Evolutionary conservation across 345 rosid genomes (phyloP).

Genomic region (Rhodamnia rubescens): DNA sequence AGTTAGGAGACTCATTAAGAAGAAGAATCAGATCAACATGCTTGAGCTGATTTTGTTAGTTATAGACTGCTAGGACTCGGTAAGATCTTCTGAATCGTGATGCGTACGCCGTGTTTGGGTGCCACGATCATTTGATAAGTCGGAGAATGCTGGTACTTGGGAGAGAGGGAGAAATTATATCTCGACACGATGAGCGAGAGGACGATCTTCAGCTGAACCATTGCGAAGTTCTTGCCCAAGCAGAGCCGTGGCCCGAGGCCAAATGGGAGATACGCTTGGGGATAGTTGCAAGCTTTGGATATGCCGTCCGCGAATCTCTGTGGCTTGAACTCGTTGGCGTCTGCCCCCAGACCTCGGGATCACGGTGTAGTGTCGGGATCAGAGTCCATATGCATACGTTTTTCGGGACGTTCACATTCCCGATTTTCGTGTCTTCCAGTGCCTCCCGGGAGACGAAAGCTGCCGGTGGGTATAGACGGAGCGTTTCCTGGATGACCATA

Average conservation of each 20-base stretch:
- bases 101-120: slow-evolving; percentile 58
- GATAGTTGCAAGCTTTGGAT: slow-evolving; percentile 57
- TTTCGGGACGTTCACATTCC: slow-evolving; percentile 44
- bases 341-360: slow-evolving; percentile 56
- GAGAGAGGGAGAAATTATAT: slow-evolving; percentile 51
- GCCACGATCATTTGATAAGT: slow-evolving; percentile 56
- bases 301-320: slow-evolving; percentile 56
- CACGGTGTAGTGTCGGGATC: slow-evolving; percentile 49
- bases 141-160: slow-evolving; percentile 58
- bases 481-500: slow-evolving; percentile 55
- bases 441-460: slow-evolving; percentile 63
- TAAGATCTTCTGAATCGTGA: slow-evolving; percentile 21
- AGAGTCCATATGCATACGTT: slow-evolving; percentile 46
- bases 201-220: slow-evolving; percentile 53
- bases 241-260: slow-evolving; percentile 72
- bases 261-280: slow-evolving; percentile 59
- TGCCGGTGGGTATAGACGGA: slow-evolving; percentile 61
- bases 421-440: slow-evolving; percentile 42
- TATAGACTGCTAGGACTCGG: neutral
- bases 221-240: slow-evolving; percentile 61
- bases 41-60: neutral
- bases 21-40: neutral
- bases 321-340: slow-evolving; percentile 67
- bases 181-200: slow-evolving; percentile 53
- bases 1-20: neutral